These are phyloP conservation scores for Puccinia triticina DNA, from an alignment of 1,284 basidiomycete genomes.

Conservation along the genomic window DNA sequence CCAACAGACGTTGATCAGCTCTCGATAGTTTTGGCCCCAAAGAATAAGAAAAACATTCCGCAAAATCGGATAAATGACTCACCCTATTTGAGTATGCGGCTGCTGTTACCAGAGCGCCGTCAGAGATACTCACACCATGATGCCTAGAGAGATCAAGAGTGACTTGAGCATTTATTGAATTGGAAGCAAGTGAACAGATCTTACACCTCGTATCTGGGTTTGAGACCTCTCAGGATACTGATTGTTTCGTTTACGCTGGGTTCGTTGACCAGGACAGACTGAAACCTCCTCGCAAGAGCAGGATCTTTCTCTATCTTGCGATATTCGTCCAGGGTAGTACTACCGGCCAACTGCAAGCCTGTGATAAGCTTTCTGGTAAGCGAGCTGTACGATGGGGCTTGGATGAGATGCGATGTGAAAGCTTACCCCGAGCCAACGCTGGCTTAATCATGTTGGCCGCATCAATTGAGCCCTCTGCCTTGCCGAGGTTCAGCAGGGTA, in stretches of 20 bases:
- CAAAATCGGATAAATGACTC: background rate
- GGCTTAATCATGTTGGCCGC: constrained; percentile 90
- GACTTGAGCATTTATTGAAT: background rate
- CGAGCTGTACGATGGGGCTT: background rate
- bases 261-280: constrained; percentile 82
- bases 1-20: background rate
- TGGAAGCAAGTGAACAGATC: background rate
- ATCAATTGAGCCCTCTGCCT: constrained; percentile 86
- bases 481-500: constrained; percentile 80
- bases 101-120: constrained; percentile 81
- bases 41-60: background rate
- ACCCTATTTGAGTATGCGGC: constrained; percentile 51
- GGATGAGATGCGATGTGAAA: background rate
- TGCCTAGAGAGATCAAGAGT: constrained; percentile 61
- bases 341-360: constrained; percentile 81
- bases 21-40: background rate
- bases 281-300: constrained; percentile 85
- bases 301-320: constrained; percentile 89
- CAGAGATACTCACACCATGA: constrained; percentile 86
- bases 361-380: constrained; percentile 67
- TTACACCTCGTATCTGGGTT: constrained; percentile 74
- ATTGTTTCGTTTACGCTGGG: constrained; percentile 68
- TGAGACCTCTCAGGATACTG: constrained; percentile 83
- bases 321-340: constrained; percentile 84
- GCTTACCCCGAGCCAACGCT: constrained; percentile 42